Evolutionary conservation across 106 monocot species (phyloP).

Genomic region (Dioscorea zingiberensis): DNA sequence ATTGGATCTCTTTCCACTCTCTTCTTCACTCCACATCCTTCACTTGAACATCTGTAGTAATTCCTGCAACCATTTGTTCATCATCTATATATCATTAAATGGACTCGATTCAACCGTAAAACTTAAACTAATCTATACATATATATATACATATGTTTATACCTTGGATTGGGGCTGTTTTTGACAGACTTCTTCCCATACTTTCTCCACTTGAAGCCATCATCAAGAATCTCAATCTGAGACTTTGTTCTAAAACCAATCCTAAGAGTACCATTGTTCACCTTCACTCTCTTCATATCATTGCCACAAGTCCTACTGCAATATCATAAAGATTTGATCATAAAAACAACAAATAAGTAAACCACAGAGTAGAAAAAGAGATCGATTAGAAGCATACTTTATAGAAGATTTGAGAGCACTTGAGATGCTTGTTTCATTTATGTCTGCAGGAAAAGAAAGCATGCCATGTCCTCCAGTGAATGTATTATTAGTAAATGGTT

Average conservation of each 20-base stretch:
- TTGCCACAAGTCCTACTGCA: no score
- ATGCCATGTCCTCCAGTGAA: no score
- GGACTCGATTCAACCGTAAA: no score
- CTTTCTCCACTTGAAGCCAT: slow-evolving; percentile 9
- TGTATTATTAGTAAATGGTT: no score
- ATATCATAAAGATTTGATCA: not conserved
- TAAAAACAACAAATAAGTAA: not conserved
- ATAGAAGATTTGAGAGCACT: no score
- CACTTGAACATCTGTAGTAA: slow-evolving; percentile 18
- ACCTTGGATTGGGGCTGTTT: not conserved
- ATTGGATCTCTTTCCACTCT: slow-evolving; percentile 23
- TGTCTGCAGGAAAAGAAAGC: no score
- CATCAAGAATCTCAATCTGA: not conserved
- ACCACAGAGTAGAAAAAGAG: no score
- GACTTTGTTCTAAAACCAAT: slow-evolving; percentile 2
- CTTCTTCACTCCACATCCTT: slow-evolving; percentile 22
- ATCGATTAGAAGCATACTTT: no score
- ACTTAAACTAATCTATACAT: no score
- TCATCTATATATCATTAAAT: no score
- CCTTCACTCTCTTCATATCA: not conserved
- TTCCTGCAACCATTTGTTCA: slow-evolving; percentile 11
- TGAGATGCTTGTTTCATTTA: no score
- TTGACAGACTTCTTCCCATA: not conserved
- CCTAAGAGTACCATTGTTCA: not conserved
- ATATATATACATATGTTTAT: not conserved